Conservation (phyloP, 139 green algal species). For the Bryopsis sp. region DNA sequence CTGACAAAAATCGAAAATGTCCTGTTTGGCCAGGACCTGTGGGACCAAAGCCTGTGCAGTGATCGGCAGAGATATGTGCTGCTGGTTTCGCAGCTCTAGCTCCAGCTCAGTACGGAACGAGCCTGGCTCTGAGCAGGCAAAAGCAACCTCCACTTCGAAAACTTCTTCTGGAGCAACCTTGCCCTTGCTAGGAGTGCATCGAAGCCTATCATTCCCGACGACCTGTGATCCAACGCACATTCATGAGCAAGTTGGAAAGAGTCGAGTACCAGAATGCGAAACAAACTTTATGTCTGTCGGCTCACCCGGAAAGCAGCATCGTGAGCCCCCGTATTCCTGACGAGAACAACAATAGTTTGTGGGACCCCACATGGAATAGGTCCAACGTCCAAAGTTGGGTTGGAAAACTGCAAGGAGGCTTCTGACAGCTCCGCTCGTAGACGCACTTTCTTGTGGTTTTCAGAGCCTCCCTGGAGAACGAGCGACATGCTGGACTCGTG, state of each 20-base stretch:
- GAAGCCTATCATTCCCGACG: neutral
- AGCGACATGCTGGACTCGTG: neutral
- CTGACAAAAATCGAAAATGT: constrained; percentile 36
- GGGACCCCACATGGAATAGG: constrained; percentile 1
- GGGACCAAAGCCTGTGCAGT: constrained; percentile 47
- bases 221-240: constrained; percentile 1
- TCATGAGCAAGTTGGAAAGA: no score
- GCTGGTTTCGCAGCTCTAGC: neutral
- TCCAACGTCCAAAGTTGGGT: constrained; percentile 11
- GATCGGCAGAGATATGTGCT: neutral
- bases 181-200: constrained; percentile 2
- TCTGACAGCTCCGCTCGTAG: constrained; percentile 20
- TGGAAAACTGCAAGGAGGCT: neutral
- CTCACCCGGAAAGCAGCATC: neutral
- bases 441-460: constrained; percentile 9
- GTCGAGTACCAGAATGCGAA: neutral
- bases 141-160: constrained; percentile 4
- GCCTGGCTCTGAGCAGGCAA: neutral
- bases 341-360: neutral
- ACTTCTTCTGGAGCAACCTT: neutral
- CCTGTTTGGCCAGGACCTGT: constrained; percentile 33
- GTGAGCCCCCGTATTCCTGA: neutral
- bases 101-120: neutral
- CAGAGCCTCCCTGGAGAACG: constrained; percentile 3
- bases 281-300: neutral